Base-by-base conservation (phyloP, 805 yeast genomes). In the Teunomyces funiuensis region DNA sequence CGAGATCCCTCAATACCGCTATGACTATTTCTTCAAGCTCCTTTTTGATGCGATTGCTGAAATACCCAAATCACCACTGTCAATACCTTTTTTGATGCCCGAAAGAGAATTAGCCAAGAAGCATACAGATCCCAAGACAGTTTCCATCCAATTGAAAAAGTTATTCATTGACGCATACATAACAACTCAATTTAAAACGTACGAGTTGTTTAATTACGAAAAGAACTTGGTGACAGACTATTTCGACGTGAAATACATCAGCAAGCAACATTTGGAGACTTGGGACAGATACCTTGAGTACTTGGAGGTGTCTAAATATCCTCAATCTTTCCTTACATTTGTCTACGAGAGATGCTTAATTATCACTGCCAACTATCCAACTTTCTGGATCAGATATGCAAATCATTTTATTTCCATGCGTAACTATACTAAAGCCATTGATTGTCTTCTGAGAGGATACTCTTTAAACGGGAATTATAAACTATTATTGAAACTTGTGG, bases 231-330 rank as follows among this genome's bases (percentile, higher is more conserved):
- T 55, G 5, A 45, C 59, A 7, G 71, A 70, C 6, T 73, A 62
- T 46, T 74, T 55, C 48, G 63, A 61, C 19, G 66, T 71, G 1
- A 53, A 60, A 10, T 45, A 55, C 6, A 42, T 65, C 8, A 55
- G 68, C 2, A 54, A 53, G 16, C 73, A 76, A 37, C 85, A 84
- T 49, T 53, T 83, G 15, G 74, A 72, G 14, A 66, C 63, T 8
- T 84, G 95, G 80, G 76, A 72, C 40, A 57, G 66, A 20, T 88
- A 83, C 56, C 51, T 85, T 27, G 73, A 73, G 46, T 77, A 69
- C 42, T 61, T 79, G 27, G 88, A 83, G 49, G 51, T 59, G 41
- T 39, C 51, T 39, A 51, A 59, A 16, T 62, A 55, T 29, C 55
- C 65, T 1, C 41, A 40, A 7, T 52, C 47, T 0, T 55, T 50